phyloP scores from a whole-genome alignment of 139 green algal genomes.

The Chlamydomonas schloesseri region DNA sequence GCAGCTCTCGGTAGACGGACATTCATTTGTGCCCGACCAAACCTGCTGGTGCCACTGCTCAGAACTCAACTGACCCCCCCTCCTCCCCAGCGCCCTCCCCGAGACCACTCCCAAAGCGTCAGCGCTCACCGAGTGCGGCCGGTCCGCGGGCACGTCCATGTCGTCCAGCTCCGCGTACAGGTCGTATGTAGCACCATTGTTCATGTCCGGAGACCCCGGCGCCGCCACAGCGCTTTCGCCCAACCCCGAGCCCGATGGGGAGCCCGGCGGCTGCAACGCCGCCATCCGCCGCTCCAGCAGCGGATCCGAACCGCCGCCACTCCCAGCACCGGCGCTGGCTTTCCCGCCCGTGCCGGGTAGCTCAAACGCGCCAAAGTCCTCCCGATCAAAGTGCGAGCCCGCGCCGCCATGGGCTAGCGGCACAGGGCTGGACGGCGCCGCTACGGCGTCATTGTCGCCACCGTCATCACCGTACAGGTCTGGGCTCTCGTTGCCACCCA shows the following conservation, averaged over 20 bases:
- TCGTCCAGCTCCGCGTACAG: constrained; percentile 16
- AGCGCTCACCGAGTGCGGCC: neutral
- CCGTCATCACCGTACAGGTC: neutral
- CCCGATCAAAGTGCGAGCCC: neutral
- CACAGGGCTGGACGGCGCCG: neutral
- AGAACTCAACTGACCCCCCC: no score
- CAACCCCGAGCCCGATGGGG: neutral
- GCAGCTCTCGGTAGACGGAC: no score
- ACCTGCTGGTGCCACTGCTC: no score
- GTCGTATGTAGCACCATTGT: neutral
- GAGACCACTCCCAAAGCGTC: no score
- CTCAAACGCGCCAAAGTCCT: constrained; percentile 6
- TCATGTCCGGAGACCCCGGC: no score
- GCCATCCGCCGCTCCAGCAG: neutral
- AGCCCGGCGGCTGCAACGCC: neutral
- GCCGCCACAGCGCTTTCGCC: no score
- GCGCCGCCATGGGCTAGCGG: neutral
- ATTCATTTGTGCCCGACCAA: no score
- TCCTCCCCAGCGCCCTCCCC: no score
- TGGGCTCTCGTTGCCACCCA: neutral
- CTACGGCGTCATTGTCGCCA: neutral
- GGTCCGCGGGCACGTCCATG: neutral
- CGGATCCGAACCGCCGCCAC: neutral
- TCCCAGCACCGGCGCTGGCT: neutral
- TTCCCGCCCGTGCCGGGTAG: neutral